Conservation (phyloP, 106 monocot species). For the Cymbidium sinense region DNA sequence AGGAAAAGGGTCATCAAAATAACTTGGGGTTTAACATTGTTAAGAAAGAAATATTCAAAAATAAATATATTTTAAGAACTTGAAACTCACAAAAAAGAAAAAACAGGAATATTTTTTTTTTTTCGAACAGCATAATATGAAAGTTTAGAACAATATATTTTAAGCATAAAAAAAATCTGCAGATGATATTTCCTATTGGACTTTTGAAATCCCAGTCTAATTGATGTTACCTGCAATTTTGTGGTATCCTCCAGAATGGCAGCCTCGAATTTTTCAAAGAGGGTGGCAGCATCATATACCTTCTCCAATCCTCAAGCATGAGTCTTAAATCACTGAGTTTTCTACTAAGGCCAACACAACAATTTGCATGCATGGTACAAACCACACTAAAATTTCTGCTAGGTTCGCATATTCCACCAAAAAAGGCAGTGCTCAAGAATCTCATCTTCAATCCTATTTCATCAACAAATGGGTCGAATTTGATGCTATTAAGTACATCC, state of each 20-base stretch:
- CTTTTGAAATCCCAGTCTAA: neutral
- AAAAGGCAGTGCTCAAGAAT: constrained; percentile 21
- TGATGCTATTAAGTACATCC: constrained; percentile 26
- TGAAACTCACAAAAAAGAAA: neutral
- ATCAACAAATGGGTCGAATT: constrained; percentile 18
- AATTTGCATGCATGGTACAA: constrained; percentile 31
- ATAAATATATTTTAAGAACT: neutral
- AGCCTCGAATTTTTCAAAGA: neutral
- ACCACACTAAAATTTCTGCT: constrained; percentile 21
- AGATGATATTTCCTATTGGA: neutral
- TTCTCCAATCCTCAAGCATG: constrained; percentile 26
- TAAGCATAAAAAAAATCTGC: neutral
- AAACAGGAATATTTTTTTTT: neutral
- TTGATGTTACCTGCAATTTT: constrained; percentile 22
- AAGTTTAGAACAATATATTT: neutral
- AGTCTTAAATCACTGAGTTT: constrained; percentile 17
- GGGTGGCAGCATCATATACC: constrained; percentile 17
- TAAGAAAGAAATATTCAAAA: neutral
- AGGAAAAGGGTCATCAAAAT: no score
- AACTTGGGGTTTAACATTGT: no score
- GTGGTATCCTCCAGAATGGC: constrained; percentile 17
- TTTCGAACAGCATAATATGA: neutral
- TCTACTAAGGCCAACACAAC: constrained; percentile 18
- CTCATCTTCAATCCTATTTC: constrained; percentile 16
- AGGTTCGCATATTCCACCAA: constrained; percentile 26